Evolutionary conservation across 192 early-diverging fungal genomes (phyloP), one percentile per base, ranked within the genome.

Genomic region (Gamsiella multidivaricata): DNA sequence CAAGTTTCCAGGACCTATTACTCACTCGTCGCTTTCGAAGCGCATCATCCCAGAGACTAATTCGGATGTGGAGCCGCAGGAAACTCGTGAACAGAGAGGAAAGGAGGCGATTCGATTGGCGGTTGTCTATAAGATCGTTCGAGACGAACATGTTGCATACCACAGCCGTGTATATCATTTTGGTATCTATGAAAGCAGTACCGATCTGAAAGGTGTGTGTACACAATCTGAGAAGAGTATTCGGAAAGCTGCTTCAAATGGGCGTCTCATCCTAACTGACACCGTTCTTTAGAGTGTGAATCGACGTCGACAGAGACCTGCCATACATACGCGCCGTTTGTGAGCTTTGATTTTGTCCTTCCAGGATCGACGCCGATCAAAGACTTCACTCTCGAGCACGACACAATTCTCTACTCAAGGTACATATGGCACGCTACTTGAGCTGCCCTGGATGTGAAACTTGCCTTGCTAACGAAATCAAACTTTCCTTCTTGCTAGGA

Each of bases 341-440:
- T 63, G 23, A 68, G 22, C 54, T 78, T 69, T 63, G 74, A 78
- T 28, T 78, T 69, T 47, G 43, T 69, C 36, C 54, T 78, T 7
- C 74, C 74, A 8, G 74, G 74, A 17, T 68, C 74, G 9, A 58
- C 61, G 0, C 53, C 65, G 10, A 78, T 78, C 43, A 78, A 78
- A 20, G 74, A 78, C n/a, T 78, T 78, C 39, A 78, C 33, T 32
- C 61, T 78, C 15, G 74, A 78, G 36, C 65, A 69, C 25, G 61
- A 78, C 36, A 62, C n/a, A 23, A 63, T 78, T 22, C 54, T 64
- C 0, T 78, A 78, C 54, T 69, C 74, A 15, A 61, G 74, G 57
- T 47, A 32, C 26, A n/a, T 14, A 55, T 10, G n/a, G 1, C 39
- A 17, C 23, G 8, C 11, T 58, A 43, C 10, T 23, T 23, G 5